Conservation (phyloP, 495 filamentous ascomycete genomes). For the Neurospora sp. region DNA sequence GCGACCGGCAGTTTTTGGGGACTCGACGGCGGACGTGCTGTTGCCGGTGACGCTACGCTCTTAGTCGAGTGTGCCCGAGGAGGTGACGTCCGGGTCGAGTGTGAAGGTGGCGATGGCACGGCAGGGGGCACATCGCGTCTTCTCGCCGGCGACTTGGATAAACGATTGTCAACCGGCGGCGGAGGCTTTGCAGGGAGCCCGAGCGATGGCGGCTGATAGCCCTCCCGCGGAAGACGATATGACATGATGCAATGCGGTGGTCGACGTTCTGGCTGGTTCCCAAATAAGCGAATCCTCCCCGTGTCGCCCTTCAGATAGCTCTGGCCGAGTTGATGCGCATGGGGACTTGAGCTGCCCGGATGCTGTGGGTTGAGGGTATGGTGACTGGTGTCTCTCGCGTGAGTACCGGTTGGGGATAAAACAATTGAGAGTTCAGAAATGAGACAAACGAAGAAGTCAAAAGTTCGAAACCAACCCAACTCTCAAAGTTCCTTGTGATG, state of each 20-base stretch:
- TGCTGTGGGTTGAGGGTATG: not conserved
- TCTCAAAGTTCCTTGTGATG: not conserved
- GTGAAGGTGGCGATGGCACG: slow-evolving; percentile 41
- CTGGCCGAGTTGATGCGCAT: slow-evolving; percentile 2
- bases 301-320: slow-evolving; percentile 8
- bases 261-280: not conserved
- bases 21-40: slow-evolving; percentile 15
- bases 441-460: not conserved
- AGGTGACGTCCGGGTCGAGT: slow-evolving; percentile 39
- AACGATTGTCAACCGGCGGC: slow-evolving; percentile 22
- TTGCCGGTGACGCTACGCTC: slow-evolving; percentile 27
- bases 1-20: slow-evolving; percentile 20
- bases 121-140: slow-evolving; percentile 43
- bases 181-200: slow-evolving; percentile 27
- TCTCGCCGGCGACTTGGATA: slow-evolving; percentile 34
- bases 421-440: not conserved
- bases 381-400: not conserved
- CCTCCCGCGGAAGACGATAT: slow-evolving; percentile 39
- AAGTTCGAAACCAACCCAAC: not conserved
- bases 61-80: slow-evolving; percentile 34
- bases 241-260: slow-evolving; percentile 29
- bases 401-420: not conserved
- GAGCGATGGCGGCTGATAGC: slow-evolving; percentile 30
- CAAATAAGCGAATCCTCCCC: slow-evolving; percentile 9
- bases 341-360: not conserved